Evolutionary conservation across 1,284 basidiomycete genomes (phyloP).

Genomic region (Vanrija pseudolonga): DNA sequence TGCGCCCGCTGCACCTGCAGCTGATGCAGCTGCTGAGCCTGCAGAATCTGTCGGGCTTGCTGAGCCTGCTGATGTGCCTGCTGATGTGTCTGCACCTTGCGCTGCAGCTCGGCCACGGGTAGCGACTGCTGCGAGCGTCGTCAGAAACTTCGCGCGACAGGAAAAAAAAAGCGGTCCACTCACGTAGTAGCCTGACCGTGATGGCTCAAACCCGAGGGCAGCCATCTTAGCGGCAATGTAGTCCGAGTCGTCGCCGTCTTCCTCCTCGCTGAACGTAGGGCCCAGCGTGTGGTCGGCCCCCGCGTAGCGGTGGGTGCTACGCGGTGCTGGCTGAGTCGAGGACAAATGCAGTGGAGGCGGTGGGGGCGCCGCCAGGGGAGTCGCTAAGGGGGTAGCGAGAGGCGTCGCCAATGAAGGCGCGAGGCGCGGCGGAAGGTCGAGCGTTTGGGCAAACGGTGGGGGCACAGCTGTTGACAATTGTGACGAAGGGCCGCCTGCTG

Average conservation of each 20-base stretch:
- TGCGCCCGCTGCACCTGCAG: constrained; percentile 14
- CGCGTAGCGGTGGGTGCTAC: constrained; percentile 17
- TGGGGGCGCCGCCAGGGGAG: constrained; percentile 11
- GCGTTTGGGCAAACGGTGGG: constrained; percentile 4
- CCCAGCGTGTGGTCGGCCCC: constrained; percentile 40
- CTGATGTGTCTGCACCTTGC: constrained; percentile 12
- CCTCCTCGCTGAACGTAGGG: constrained; percentile 42
- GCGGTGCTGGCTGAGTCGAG: constrained; percentile 6
- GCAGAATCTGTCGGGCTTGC: constrained; percentile 8
- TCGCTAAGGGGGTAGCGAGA: constrained; percentile 8
- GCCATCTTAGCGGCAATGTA: constrained; percentile 44
- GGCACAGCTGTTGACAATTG: neutral
- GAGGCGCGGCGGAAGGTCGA: constrained; percentile 14
- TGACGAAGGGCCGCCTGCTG: neutral
- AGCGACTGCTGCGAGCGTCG: constrained; percentile 6
- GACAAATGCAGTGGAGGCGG: constrained; percentile 11
- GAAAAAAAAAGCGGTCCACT: neutral
- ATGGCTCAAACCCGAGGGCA: constrained; percentile 26
- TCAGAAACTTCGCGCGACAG: neutral
- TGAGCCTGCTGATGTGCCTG: constrained; percentile 17
- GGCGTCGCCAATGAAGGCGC: constrained; percentile 7
- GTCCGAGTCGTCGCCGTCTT: constrained; percentile 43
- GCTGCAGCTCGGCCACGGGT: constrained; percentile 9
- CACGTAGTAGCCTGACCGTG: constrained; percentile 6
- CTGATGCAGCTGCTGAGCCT: constrained; percentile 3